Evolutionary conservation across 768 basidiomycete genomes (phyloP).

Genomic region (Auricularia sp.): DNA sequence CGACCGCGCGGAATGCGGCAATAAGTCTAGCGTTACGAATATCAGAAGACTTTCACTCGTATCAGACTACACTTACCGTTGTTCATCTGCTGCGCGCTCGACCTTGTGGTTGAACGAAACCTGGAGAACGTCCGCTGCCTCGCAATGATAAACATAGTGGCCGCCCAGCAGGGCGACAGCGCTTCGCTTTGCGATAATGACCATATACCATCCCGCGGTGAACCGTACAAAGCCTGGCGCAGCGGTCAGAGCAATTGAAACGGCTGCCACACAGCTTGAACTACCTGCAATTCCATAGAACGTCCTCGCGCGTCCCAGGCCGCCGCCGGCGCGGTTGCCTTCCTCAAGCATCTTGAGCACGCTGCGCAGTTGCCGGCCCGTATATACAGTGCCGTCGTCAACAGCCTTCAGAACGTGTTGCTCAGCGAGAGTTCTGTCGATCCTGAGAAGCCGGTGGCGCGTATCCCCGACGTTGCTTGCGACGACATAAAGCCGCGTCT

Average conservation of each 20-base stretch:
- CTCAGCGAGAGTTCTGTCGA: constrained; percentile 61
- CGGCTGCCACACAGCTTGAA: constrained; percentile 8
- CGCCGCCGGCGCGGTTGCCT: constrained; percentile 82
- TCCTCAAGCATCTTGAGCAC: constrained; percentile 94
- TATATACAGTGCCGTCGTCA: constrained; percentile 85
- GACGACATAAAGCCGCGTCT: constrained; percentile 81
- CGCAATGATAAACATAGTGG: constrained; percentile 94
- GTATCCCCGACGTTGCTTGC: constrained; percentile 84
- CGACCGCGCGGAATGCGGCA: constrained; percentile 89
- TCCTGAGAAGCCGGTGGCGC: constrained; percentile 83
- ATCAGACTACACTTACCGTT: constrained; percentile 26
- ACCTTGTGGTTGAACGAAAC: constrained; percentile 71
- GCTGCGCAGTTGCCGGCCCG: constrained; percentile 77
- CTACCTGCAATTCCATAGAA: constrained; percentile 79
- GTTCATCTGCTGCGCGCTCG: constrained; percentile 82
- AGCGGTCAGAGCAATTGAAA: not conserved
- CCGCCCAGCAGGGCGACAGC: constrained; percentile 91
- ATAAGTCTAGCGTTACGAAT: no score
- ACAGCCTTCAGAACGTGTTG: constrained; percentile 65
- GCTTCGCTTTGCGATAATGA: constrained; percentile 79
- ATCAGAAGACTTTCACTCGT: no score
- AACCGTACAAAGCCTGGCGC: constrained; percentile 81
- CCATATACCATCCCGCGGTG: constrained; percentile 94
- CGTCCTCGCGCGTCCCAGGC: constrained; percentile 64
- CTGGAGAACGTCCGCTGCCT: constrained; percentile 75